These are phyloP conservation scores for Mychonastes homosphaera DNA, from an alignment of 139 green algal species.

Conservation along the genomic window DNA sequence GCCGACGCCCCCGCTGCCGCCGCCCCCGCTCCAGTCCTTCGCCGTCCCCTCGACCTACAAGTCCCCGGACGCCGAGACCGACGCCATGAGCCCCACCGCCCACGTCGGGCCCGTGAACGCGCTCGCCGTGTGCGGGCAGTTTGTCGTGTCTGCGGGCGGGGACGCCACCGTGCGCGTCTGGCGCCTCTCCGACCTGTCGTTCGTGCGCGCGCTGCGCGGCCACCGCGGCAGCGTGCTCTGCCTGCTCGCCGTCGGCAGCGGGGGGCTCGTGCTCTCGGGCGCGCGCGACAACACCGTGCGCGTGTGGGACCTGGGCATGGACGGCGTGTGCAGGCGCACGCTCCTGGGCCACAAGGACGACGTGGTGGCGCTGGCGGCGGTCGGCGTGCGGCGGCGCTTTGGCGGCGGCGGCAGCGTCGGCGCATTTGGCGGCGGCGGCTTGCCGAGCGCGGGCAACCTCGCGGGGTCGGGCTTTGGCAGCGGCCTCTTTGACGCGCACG, in stretches of 20 bases:
- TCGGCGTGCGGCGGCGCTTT: constrained; percentile 12
- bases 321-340: constrained; percentile 68
- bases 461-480: too few relatives aligned
- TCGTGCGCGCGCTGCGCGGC: constrained; percentile 51
- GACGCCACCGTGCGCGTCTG: constrained; percentile 49
- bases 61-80: constrained; percentile 14
- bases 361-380: constrained; percentile 45
- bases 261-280: constrained; percentile 57
- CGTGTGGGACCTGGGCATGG: constrained; percentile 78
- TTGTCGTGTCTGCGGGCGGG: constrained; percentile 26
- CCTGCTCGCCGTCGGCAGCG: constrained; percentile 43
- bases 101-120: constrained; percentile 47
- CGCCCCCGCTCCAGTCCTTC: too few relatives aligned
- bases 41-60: too few relatives aligned
- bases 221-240: constrained; percentile 77
- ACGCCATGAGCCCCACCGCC: too few relatives aligned
- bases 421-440: too few relatives aligned
- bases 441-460: too few relatives aligned
- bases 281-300: constrained; percentile 79
- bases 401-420: background rate
- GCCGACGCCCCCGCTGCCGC: too few relatives aligned
- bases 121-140: constrained; percentile 42
- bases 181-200: constrained; percentile 33
- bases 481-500: background rate
- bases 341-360: constrained; percentile 76